Evolutionary conservation across 2,329 filamentous ascomycete genomes (phyloP).

Genomic region (Endocalyx cinctus): DNA sequence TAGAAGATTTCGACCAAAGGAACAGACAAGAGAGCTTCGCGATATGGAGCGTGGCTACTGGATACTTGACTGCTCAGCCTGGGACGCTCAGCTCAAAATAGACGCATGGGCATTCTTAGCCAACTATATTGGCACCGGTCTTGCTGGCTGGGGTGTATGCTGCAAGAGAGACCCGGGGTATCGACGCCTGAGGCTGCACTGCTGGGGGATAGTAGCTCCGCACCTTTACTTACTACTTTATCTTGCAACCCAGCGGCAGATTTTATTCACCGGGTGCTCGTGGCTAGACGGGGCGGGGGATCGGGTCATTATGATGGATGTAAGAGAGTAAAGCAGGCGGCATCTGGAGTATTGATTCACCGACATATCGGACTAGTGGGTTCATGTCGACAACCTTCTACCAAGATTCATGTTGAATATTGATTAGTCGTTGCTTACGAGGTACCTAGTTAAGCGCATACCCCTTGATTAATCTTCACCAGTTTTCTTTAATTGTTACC

Average conservation of each 20-base stretch:
- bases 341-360: too few species aligned
- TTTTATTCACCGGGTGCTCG: constrained; percentile 51
- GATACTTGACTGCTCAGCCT: constrained; percentile 56
- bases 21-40: constrained; percentile 44
- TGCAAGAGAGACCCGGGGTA: constrained; percentile 42
- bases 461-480: too few species aligned
- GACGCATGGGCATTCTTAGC: constrained; percentile 59
- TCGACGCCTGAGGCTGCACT: constrained; percentile 60
- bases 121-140: constrained; percentile 53
- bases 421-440: too few species aligned
- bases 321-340: constrained; percentile 18
- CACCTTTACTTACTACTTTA: constrained; percentile 75
- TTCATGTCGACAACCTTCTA: too few species aligned
- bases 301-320: constrained; percentile 41
- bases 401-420: too few species aligned
- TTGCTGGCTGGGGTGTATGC: constrained; percentile 65
- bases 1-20: constrained; percentile 48
- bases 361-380: too few species aligned
- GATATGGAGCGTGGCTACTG: constrained; percentile 74
- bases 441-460: too few species aligned
- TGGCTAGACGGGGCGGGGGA: constrained; percentile 65
- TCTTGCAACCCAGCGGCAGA: constrained; percentile 60
- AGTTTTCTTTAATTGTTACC: too few species aligned
- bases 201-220: constrained; percentile 69
- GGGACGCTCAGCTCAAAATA: constrained; percentile 44